These are phyloP conservation scores for Verticillium nonalfalfae DNA, from an alignment of 2,329 filamentous ascomycete species.

Conservation along the genomic window DNA sequence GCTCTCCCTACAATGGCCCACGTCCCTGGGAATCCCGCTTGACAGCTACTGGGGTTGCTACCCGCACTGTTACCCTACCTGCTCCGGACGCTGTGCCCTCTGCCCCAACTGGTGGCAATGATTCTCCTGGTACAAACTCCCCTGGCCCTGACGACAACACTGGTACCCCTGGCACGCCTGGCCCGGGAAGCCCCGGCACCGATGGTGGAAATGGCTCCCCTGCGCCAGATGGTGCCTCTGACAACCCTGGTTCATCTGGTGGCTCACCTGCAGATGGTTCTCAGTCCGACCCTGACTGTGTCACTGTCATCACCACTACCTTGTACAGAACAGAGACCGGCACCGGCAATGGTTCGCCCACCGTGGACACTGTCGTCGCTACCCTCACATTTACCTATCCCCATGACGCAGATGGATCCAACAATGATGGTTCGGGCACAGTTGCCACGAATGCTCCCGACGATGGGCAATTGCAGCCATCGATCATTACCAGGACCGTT, in stretches of 20 bases:
- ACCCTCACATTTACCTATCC: conserved; percentile 8
- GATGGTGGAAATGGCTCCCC: neutral
- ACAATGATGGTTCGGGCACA: neutral
- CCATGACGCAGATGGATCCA: neutral
- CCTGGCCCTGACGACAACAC: neutral
- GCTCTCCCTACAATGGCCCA: conserved; percentile 12
- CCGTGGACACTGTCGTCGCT: conserved; percentile 4
- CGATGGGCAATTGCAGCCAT: neutral
- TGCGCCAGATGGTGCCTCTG: neutral
- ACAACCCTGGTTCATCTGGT: neutral
- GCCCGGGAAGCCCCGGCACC: neutral
- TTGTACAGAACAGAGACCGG: neutral
- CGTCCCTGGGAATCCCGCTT: conserved; percentile 10
- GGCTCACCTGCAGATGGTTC: neutral
- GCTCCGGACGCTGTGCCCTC: conserved; percentile 5
- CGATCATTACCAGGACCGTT: conserved; percentile 1
- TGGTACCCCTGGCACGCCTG: neutral
- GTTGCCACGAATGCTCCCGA: neutral
- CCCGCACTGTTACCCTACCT: conserved; percentile 12
- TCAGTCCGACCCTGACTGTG: neutral
- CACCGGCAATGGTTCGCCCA: neutral
- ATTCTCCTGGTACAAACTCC: neutral
- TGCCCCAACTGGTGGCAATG: neutral
- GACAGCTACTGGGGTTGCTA: neutral
- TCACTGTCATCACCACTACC: conserved; percentile 7